Evolutionary conservation across 495 filamentous ascomycete genomes (phyloP).

Genomic region (Tuber umbilicatum): DNA sequence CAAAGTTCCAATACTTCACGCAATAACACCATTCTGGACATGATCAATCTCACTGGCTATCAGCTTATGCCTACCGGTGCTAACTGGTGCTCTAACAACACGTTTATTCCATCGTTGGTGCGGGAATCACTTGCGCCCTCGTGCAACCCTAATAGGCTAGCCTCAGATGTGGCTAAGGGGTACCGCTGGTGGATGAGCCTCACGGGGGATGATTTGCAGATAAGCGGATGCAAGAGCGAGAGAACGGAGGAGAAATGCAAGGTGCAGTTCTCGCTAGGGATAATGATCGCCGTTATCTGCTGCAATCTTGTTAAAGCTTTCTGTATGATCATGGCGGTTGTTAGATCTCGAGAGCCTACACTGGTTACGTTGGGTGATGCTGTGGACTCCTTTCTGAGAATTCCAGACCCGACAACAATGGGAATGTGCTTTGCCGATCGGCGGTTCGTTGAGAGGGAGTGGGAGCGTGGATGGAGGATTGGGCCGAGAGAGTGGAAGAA

Average conservation of each 20-base stretch:
- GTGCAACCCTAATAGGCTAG: background rate
- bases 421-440: slow-evolving; percentile 1
- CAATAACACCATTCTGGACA: background rate
- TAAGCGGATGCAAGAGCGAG: background rate
- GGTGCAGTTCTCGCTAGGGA: slow-evolving; percentile 45
- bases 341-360: slow-evolving; percentile 24
- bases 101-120: too few species aligned
- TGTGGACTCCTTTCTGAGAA: slow-evolving; percentile 14
- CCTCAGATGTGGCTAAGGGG: background rate
- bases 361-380: slow-evolving; percentile 30
- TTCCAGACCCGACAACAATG: slow-evolving; percentile 9
- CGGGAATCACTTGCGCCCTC: too few species aligned
- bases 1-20: too few species aligned
- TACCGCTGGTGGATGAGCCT: background rate
- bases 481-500: background rate
- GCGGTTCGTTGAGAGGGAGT: background rate
- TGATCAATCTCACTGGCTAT: too few species aligned
- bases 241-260: slow-evolving; percentile 42
- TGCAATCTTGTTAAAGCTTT: slow-evolving; percentile 45
- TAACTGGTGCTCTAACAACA: too few species aligned
- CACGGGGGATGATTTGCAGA: background rate
- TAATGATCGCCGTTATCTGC: slow-evolving; percentile 45
- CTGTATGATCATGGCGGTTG: slow-evolving; percentile 35
- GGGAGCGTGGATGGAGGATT: background rate
- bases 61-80: too few species aligned